These are phyloP conservation scores for Boletus sensibilis DNA, from an alignment of 768 basidiomycete genomes.

Conservation along the genomic window DNA sequence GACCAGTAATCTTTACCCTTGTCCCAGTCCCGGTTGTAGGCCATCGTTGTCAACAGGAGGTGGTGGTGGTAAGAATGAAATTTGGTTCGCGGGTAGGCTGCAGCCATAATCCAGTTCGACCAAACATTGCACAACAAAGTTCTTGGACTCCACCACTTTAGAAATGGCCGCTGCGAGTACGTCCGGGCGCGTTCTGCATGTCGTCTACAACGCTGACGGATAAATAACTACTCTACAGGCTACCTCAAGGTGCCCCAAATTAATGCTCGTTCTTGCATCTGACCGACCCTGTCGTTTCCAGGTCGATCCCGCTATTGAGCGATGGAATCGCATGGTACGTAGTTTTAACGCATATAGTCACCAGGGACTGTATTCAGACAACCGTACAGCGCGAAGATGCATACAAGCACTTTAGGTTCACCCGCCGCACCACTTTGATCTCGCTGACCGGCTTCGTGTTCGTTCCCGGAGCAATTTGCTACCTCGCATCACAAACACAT, in stretches of 20 bases:
- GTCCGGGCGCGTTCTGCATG: constrained; percentile 15
- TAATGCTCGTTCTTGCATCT: neutral
- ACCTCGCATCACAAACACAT: constrained; percentile 41
- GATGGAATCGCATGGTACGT: constrained; percentile 60
- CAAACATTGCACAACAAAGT: constrained; percentile 34
- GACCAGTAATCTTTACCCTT: constrained; percentile 66
- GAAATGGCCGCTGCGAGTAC: constrained; percentile 70
- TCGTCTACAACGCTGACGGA: constrained; percentile 12
- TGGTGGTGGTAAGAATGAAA: constrained; percentile 26
- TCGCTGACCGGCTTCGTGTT: constrained; percentile 61
- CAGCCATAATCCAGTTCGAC: constrained; percentile 6
- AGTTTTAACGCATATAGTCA: constrained; percentile 6
- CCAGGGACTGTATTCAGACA: neutral
- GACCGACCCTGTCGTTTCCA: constrained; percentile 10
- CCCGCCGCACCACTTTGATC: constrained; percentile 61
- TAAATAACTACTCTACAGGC: constrained; percentile 38
- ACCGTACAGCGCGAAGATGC: constrained; percentile 69
- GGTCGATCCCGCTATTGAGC: constrained; percentile 59
- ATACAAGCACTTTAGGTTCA: constrained; percentile 84
- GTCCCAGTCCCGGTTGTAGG: constrained; percentile 86
- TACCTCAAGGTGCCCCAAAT: constrained; percentile 50
- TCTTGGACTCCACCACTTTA: constrained; percentile 25
- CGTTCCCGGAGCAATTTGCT: constrained; percentile 55
- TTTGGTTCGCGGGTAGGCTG: constrained; percentile 1
- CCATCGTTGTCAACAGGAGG: constrained; percentile 42